Base-by-base conservation (phyloP, 768 basidiomycete species). In the Collybiopsis luxurians region DNA sequence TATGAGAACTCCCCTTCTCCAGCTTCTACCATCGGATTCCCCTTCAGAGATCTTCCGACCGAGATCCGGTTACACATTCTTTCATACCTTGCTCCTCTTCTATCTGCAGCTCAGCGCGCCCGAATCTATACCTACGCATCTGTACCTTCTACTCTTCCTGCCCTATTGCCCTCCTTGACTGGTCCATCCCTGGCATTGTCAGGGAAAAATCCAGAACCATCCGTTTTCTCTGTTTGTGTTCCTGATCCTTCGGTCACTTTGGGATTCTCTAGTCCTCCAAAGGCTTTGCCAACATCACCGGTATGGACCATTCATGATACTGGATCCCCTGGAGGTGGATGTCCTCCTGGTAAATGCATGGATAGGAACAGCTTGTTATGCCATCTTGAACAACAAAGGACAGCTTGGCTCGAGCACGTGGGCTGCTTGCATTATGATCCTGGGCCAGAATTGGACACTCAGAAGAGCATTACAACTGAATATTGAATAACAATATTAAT, bases 41-140 rank as follows among this genome's bases (percentile, higher is more conserved):
- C 31, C 4, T 47, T 46, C 24, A 47, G n/a, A 19, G 34, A 59
- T n/a, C 68, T 89, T 12, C 87, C 87, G 2, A 67, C 66, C 9
- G 87, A 89, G 65, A 69, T 89, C 6, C 79, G 81, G 55, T 75
- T 82, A 11, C 65, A 83, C 64, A 79, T 85, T 36, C 74, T 88
- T 31, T 79, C 82, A 12, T 79, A 80, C 62, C 67, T 86, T 21
- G 80, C 84, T 3, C 85, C 85, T 15, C 72, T 67, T 0, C 76
- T 89, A 49, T 86, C 86, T 17, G 64, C 75, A 19, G 67, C 71
- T 1, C 87, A 89, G 61, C 78, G 79, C 21, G 71, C 79, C 60
- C 78, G 78, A 7, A 76, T 89, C 30, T 78, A 75, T 59, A 66
- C 63, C 28, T 87, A 79, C 56, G 85, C 85, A 7, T 73, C 79